Percentiles rank a stretch among this genome's conserved stretches.
Conservation (phyloP, 2,329 filamentous ascomycete genomes). For the Amauroascus verrucosus region DNA sequence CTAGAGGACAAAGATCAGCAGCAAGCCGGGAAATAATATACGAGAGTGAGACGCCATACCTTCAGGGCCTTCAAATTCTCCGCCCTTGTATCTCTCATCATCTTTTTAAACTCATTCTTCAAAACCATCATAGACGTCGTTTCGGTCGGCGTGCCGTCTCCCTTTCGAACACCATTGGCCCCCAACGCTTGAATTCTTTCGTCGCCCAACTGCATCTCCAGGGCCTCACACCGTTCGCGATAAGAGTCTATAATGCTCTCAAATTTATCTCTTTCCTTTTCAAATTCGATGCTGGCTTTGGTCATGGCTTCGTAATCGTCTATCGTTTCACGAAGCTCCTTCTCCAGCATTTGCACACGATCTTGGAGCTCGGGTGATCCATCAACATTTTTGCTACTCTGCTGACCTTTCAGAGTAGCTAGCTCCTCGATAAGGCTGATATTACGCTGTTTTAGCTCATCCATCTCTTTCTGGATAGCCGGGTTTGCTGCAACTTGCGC, state of each 20-base stretch:
- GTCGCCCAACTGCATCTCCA: constrained; percentile 56
- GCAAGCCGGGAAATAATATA: background rate
- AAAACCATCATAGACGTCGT: constrained; percentile 58
- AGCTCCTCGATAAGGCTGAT: constrained; percentile 40
- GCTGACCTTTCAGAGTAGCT: constrained; percentile 32
- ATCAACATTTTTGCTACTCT: constrained; percentile 19
- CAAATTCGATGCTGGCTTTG: constrained; percentile 58
- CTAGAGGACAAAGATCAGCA: constrained; percentile 33
- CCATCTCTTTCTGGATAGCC: constrained; percentile 50
- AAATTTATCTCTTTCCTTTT: constrained; percentile 57
- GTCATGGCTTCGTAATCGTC: constrained; percentile 61
- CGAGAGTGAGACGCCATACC: constrained; percentile 38
- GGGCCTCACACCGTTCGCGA: constrained; percentile 51
- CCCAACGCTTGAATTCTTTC: constrained; percentile 59
- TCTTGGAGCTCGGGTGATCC: constrained; percentile 32
- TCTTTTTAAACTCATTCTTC: constrained; percentile 67
- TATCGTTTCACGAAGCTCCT: constrained; percentile 57
- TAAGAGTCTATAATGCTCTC: constrained; percentile 55
- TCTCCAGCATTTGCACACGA: constrained; percentile 48
- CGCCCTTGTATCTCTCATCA: constrained; percentile 62
- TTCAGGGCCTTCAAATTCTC: constrained; percentile 56
- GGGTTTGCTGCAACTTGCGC: constrained; percentile 54
- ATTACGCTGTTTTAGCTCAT: constrained; percentile 44
- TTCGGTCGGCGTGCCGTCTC: constrained; percentile 36
- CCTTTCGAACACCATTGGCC: constrained; percentile 39